Conservation (phyloP, 1,284 basidiomycete species). For the Mrakiaceae sp. region DNA sequence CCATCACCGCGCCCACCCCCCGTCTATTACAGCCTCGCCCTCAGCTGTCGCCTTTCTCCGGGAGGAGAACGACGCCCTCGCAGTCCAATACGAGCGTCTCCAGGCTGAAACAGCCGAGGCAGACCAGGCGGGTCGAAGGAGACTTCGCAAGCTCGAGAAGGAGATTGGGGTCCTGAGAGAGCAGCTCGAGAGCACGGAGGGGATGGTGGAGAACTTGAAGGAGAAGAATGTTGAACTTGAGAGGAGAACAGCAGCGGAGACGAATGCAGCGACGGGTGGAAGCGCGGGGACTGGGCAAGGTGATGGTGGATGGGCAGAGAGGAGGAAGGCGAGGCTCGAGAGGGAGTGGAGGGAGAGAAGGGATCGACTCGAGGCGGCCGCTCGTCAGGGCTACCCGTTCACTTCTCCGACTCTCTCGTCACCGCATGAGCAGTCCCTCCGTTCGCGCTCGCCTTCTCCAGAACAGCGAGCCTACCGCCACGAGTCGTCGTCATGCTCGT, state of each 20-base stretch:
- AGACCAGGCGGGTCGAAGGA: constrained; percentile 54
- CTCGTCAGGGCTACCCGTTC: background rate
- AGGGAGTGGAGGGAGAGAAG: constrained; percentile 23
- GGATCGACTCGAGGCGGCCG: background rate
- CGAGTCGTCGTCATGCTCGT: background rate
- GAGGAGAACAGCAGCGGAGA: constrained; percentile 42
- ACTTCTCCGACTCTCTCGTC: constrained; percentile 16
- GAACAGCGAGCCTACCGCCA: background rate
- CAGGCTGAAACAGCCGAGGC: constrained; percentile 55
- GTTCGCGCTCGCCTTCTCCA: constrained; percentile 28
- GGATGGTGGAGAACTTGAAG: constrained; percentile 42
- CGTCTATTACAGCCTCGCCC: constrained; percentile 37
- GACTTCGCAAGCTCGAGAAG: constrained; percentile 58
- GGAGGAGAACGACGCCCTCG: constrained; percentile 68
- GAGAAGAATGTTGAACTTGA: constrained; percentile 29
- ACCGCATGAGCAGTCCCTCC: constrained; percentile 53
- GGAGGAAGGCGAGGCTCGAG: constrained; percentile 37
- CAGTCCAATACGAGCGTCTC: constrained; percentile 57
- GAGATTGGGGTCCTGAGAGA: constrained; percentile 43
- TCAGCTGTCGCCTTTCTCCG: constrained; percentile 56
- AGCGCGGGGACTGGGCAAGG: constrained; percentile 19
- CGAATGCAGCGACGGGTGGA: constrained; percentile 32
- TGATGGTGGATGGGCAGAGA: constrained; percentile 49
- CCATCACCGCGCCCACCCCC: constrained; percentile 33
- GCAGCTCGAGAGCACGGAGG: constrained; percentile 45